A percentile compares a stretch with the other conserved stretches of the same genome.
These are phyloP conservation scores for Synchytrium microbalum DNA, from an alignment of 371 early-diverging fungal species.

Conservation along the genomic window DNA sequence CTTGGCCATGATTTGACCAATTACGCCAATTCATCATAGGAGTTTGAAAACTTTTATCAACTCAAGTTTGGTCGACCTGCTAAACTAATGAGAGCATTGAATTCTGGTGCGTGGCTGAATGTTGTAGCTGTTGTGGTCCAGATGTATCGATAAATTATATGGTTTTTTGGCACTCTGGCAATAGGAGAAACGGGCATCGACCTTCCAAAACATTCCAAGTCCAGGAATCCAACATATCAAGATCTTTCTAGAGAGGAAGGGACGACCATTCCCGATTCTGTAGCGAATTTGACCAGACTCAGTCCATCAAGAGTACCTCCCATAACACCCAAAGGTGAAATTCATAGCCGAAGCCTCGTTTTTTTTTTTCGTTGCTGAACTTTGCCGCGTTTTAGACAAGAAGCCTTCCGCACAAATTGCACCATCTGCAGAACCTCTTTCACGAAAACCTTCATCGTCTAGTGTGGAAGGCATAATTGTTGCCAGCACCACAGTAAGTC, in stretches of 20 bases:
- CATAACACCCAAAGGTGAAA: too few relatives aligned
- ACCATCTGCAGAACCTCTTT: not conserved
- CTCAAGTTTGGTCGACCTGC: constrained; percentile 40
- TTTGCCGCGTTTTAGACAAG: not conserved
- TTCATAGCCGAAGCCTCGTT: too few relatives aligned
- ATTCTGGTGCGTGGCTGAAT: too few relatives aligned
- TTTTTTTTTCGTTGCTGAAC: too few relatives aligned
- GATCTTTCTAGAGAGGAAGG: not conserved
- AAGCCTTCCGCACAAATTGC: not conserved
- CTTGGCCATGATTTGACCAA: not conserved
- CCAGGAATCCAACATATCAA: not conserved
- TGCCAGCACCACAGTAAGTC: not conserved
- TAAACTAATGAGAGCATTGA: constrained; percentile 17
- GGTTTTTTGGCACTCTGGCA: too few relatives aligned
- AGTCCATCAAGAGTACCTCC: not conserved
- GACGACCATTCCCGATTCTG: not conserved
- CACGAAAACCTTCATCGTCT: not conserved
- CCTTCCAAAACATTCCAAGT: not conserved
- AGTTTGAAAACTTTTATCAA: constrained; percentile 37
- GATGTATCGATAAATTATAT: too few relatives aligned
- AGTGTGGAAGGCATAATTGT: not conserved
- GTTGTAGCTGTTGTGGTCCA: too few relatives aligned
- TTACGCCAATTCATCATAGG: constrained; percentile 19
- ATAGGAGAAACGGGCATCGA: not conserved
- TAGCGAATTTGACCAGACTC: not conserved